These are phyloP conservation scores for Fusarium nelsonii DNA, from an alignment of 2,329 filamentous ascomycete species.

Conservation along the genomic window DNA sequence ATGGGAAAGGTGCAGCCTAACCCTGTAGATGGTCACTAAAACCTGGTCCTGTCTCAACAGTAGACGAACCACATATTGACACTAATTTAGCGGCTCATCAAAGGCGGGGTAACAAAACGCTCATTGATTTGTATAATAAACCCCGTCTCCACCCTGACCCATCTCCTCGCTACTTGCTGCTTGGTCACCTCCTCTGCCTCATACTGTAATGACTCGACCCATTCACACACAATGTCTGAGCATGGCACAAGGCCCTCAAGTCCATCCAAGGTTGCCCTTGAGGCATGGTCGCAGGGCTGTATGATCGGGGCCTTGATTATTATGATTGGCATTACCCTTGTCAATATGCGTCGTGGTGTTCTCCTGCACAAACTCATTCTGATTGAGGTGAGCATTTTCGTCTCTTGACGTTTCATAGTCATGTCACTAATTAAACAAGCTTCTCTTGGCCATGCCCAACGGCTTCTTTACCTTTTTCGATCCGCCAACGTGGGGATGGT, in stretches of 20 bases:
- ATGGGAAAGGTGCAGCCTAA: no score
- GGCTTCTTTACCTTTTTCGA: slow-evolving; percentile 70
- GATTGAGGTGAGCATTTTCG: slow-evolving; percentile 61
- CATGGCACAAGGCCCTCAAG: slow-evolving; percentile 28
- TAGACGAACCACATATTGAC: no score
- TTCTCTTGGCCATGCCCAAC: slow-evolving; percentile 68
- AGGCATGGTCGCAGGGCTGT: slow-evolving; percentile 62
- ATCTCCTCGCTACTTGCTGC: no score
- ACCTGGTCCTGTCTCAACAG: no score
- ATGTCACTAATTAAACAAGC: slow-evolving; percentile 51
- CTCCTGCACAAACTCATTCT: slow-evolving; percentile 64
- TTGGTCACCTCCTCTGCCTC: no score
- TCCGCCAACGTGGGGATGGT: slow-evolving; percentile 70
- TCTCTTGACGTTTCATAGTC: no score
- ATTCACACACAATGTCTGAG: slow-evolving; percentile 12
- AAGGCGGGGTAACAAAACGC: no score
- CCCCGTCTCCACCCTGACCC: no score
- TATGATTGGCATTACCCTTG: slow-evolving; percentile 61
- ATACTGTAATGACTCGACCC: no score
- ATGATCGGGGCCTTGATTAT: slow-evolving; percentile 63
- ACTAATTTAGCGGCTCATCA: no score
- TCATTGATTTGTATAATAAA: no score
- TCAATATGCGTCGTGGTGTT: slow-evolving; percentile 62
- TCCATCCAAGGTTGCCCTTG: slow-evolving; percentile 49
- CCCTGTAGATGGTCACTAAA: no score